Evolutionary conservation across 495 filamentous ascomycete genomes (phyloP).

Genomic region (Pseudevernia furfuracea): DNA sequence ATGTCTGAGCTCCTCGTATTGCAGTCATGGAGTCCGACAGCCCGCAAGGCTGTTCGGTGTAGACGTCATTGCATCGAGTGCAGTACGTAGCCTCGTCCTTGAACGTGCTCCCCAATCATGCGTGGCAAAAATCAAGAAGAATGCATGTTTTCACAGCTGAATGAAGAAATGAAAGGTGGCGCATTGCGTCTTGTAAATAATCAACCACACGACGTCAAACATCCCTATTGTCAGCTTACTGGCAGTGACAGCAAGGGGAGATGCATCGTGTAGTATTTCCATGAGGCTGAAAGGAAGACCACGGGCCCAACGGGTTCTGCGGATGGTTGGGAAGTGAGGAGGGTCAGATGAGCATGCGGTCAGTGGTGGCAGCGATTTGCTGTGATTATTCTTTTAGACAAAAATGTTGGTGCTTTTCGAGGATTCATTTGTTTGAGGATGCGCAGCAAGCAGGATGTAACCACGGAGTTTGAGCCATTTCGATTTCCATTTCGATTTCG

Average conservation of each 20-base stretch:
- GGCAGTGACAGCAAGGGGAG: background rate
- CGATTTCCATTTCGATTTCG: background rate
- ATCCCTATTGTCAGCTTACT: background rate
- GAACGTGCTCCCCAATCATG: background rate
- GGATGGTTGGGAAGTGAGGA: background rate
- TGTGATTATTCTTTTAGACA: background rate
- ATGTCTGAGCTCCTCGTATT: background rate
- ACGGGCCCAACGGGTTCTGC: background rate
- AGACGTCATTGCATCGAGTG: background rate
- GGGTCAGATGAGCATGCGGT: conserved; percentile 1
- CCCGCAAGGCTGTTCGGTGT: background rate
- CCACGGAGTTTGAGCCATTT: background rate
- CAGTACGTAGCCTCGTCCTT: background rate
- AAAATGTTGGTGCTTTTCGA: conserved; percentile 12
- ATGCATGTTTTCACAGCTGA: conserved; percentile 2
- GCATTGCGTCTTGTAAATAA: background rate
- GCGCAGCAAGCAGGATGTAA: background rate
- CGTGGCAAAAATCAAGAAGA: background rate
- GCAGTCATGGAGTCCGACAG: background rate
- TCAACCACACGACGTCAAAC: background rate
- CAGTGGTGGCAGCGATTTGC: background rate
- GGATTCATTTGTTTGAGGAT: background rate
- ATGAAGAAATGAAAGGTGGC: background rate
- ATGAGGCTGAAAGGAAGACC: background rate
- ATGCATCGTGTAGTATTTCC: conserved; percentile 1